A percentile compares a stretch with the other conserved stretches of the same genome.
phyloP scores from a whole-genome alignment of 2,329 filamentous ascomycete genomes.

The Sarocladium strictum region DNA sequence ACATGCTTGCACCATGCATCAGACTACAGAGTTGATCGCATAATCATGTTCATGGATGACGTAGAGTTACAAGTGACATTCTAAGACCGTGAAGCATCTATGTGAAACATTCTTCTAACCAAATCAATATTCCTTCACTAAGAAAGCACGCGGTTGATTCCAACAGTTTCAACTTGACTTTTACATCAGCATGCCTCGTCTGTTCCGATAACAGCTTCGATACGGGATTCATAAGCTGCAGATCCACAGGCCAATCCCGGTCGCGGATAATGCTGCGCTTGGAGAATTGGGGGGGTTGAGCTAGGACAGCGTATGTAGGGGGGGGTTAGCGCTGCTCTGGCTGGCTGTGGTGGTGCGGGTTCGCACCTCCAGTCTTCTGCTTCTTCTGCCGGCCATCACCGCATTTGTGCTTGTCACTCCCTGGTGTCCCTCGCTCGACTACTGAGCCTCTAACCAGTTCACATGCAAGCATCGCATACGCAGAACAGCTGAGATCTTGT shows the following conservation, averaged over 20 bases:
- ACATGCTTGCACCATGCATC: no score
- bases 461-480: not conserved
- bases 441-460: not conserved
- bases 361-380: constrained; percentile 1
- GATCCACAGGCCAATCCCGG: not conserved
- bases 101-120: no score
- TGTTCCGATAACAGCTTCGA: not conserved
- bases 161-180: no score
- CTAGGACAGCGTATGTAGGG: not conserved
- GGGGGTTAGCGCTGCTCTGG: not conserved
- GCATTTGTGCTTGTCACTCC: constrained; percentile 6
- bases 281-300: not conserved
- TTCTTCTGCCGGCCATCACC: constrained; percentile 6
- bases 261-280: not conserved
- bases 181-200: no score
- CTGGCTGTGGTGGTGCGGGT: not conserved
- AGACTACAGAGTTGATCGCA: no score
- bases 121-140: no score
- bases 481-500: not conserved
- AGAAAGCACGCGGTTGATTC: no score
- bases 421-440: not conserved
- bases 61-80: no score
- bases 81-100: no score
- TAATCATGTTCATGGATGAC: no score
- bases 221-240: not conserved